Evolutionary conservation across 2,329 filamentous ascomycete species (phyloP), one percentile per base, ranked within the genome.

Genomic region (Aspergillus hiratsukae): DNA sequence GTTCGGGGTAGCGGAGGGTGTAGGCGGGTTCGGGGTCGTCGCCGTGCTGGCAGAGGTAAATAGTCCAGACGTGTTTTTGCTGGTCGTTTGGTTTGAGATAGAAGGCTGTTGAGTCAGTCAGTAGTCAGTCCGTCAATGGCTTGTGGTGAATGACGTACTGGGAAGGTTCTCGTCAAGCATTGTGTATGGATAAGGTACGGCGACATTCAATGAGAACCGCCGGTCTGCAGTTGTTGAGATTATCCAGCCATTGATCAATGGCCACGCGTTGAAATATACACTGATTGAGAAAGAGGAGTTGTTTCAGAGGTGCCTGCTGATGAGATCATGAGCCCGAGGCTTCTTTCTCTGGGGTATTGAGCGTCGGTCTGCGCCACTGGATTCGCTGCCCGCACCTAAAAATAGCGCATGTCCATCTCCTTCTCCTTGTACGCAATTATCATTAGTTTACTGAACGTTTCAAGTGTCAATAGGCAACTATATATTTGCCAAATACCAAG

Each of bases 111-210:
- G 48, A 45, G 35, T 35, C 31, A 35, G 31, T 17, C 31, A 37
- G 31, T 14, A 17, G 29, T 14, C 11, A 35, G 3, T 4, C 25
- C 5, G 3, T 27, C 25, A 6, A 6, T 4, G 25, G 25, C 25
- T 27, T 27, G 25, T 27, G 25, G 2, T 17, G 2, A 37, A 37
- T 10, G 48, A 64, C 67, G 64, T 67, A 83, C 81, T 91, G 55
- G 92, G 92, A n/a, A 97, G 84, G 74, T 92, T 96, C 73, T 95
- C 90, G 85, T 96, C 91, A 67, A 96, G 83, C 91, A 96, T 96
- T 19, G 64, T 72, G 58, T 51, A 40, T 35, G 48, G 14, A 23
- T 46, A 27, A 9, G 31, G 11, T 35, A 35, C 31, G 4, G n/a
- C 14, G 14, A 46, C 21, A 46, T 23, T 23, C 43, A 46, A 46